phyloP scores from a whole-genome alignment of 768 basidiomycete species.

The Pleurotus cornucopiae region DNA sequence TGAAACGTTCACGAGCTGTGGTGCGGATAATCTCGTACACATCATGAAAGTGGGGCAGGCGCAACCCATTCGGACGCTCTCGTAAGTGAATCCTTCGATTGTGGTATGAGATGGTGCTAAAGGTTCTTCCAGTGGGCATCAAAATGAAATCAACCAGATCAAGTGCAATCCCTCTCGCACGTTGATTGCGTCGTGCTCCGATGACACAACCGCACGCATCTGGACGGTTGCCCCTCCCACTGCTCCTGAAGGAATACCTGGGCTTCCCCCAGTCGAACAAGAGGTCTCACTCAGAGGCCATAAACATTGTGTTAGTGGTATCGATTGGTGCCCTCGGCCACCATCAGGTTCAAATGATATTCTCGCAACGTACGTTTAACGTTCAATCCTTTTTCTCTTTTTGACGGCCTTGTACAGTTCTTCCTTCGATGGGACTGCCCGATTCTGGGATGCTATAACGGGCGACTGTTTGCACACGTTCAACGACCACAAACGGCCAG shows the following conservation, averaged over 20 bases:
- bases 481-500: constrained; percentile 62
- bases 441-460: constrained; percentile 78
- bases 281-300: constrained; percentile 58
- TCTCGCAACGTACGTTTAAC: constrained; percentile 60
- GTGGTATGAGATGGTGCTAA: not conserved
- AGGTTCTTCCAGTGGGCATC: constrained; percentile 55
- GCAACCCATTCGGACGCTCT: constrained; percentile 56
- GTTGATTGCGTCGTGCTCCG: constrained; percentile 75
- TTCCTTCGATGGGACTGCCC: constrained; percentile 77
- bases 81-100: constrained; percentile 34
- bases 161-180: constrained; percentile 64
- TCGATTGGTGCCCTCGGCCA: constrained; percentile 65
- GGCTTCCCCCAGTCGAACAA: constrained; percentile 30
- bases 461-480: constrained; percentile 74
- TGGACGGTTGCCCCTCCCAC: constrained; percentile 55
- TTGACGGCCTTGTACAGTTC: constrained; percentile 36
- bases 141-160: constrained; percentile 75
- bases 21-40: constrained; percentile 62
- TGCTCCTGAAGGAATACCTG: constrained; percentile 36
- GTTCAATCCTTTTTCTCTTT: constrained; percentile 3
- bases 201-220: constrained; percentile 73
- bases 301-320: constrained; percentile 54
- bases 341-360: constrained; percentile 51
- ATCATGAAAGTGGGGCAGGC: constrained; percentile 52
- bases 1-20: constrained; percentile 66